Percentiles rank a stretch among this genome's conserved stretches.
Conservation (phyloP, 2,329 filamentous ascomycete species). For the Fusarium gaditjirri region DNA sequence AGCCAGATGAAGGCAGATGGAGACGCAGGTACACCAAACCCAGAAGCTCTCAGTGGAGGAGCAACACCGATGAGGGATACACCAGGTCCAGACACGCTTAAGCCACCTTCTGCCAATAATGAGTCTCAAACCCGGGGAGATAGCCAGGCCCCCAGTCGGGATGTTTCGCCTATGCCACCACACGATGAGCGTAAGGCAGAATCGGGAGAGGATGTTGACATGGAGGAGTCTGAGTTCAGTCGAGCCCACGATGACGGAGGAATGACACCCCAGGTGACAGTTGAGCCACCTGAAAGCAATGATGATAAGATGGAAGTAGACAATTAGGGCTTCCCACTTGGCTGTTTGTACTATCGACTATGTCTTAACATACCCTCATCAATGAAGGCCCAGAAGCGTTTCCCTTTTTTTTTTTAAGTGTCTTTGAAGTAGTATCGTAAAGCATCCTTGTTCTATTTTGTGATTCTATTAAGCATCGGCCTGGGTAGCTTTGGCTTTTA, state of each 20-base stretch:
- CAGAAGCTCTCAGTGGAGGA: slow-evolving; percentile 43
- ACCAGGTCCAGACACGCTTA: slow-evolving; percentile 45
- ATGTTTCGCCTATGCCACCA: slow-evolving; percentile 44
- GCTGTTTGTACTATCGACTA: background rate
- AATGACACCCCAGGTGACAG: slow-evolving; percentile 57
- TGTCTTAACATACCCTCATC: slow-evolving; percentile 44
- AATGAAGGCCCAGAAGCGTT: slow-evolving; percentile 25
- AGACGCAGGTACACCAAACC: slow-evolving; percentile 44
- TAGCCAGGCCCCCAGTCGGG: slow-evolving; percentile 46
- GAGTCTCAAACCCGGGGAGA: slow-evolving; percentile 39
- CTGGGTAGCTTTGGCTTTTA: slow-evolving; percentile 56
- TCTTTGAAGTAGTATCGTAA: slow-evolving; percentile 35
- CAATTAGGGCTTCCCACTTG: slow-evolving; percentile 46
- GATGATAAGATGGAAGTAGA: slow-evolving; percentile 75
- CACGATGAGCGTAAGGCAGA: slow-evolving; percentile 50
- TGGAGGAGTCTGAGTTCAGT: slow-evolving; percentile 60
- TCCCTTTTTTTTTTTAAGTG: background rate
- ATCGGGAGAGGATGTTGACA: slow-evolving; percentile 67
- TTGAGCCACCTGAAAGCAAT: slow-evolving; percentile 59
- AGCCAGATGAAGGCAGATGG: slow-evolving; percentile 44
- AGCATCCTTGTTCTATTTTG: background rate
- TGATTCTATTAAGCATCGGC: slow-evolving; percentile 12
- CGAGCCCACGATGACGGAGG: slow-evolving; percentile 56
- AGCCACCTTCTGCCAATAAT: slow-evolving; percentile 27
- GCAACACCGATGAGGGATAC: slow-evolving; percentile 49